Evolutionary conservation across 1,284 basidiomycete species (phyloP), one percentile per base, ranked within the genome.

Genomic region (Phylloboletellus chloephorus): DNA sequence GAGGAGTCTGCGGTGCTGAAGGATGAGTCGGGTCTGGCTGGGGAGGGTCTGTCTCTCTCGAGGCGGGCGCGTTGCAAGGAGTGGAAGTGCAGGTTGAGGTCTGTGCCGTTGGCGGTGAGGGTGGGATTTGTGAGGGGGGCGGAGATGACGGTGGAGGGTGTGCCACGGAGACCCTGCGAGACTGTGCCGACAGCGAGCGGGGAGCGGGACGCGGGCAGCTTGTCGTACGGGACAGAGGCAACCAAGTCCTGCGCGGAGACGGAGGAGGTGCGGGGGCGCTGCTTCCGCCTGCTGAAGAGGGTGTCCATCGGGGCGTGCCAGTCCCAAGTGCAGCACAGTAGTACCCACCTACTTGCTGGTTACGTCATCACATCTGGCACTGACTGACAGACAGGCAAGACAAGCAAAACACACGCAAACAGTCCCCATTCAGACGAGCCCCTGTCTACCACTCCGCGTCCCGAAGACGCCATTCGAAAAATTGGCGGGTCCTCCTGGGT

Each of bases 71-170:
- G 69, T 34, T 71, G 67, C 50, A 76, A 62, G 15, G 68, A 66
- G 44, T 49, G 54, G 54, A 69, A 76, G 54, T 79, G 76, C 53
- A 83, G 63, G 48, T 84, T 74, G 53, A 85, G 64, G 49, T 84
- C 82, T 10, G 79, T 79, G 34, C 85, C 84, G 53, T 73, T 68
- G 41, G 72, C 46, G 3, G 82, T 85, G 39, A 88, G 73, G 7
- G 78, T 76, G 10, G 85, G 85, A 54, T 88, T 88, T 12, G 85
- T 85, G 52, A 81, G 79, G 5, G 85, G 85, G 4, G 84, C 84
- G 29, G 82, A 87, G 47, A 88, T 88, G 34, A 41, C 53, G 16
- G 60, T 61, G 31, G 35, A 43, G 2, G 51, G 49, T 28, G 39
- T 54, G 23, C 71, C 70, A 55, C 76, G 69, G 31, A 79, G 58